A percentile compares a stretch with the other conserved stretches of the same genome.
Evolutionary conservation across 106 monocot genomes (phyloP).

Genomic region (Apostasia ramifera): DNA sequence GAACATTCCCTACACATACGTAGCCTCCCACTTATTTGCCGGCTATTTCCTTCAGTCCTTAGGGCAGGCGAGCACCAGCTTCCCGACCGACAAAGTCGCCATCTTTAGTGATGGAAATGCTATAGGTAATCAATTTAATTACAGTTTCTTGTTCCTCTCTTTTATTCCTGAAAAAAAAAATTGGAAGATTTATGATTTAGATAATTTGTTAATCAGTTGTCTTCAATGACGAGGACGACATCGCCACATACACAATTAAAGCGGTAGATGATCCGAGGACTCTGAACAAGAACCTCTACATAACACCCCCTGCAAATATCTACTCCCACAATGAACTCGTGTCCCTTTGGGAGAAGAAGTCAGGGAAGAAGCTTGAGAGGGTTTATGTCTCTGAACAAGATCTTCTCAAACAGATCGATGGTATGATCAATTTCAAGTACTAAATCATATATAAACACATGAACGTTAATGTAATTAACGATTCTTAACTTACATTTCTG

Average conservation of each 20-base stretch:
- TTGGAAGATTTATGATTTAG: background rate
- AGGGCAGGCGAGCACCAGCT: conserved; percentile 13
- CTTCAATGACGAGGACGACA: conserved; percentile 47
- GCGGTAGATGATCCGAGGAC: conserved; percentile 62
- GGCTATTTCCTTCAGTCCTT: conserved; percentile 41
- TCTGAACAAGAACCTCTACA: conserved; percentile 60
- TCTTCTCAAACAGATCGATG: conserved; percentile 42
- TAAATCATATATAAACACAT: background rate
- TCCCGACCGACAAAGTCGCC: conserved; percentile 33
- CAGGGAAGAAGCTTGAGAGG: conserved; percentile 47
- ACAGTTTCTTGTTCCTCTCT: background rate
- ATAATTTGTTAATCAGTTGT: conserved; percentile 3
- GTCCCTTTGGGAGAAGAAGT: conserved; percentile 59
- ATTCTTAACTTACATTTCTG: background rate
- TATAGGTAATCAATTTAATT: conserved; percentile 26
- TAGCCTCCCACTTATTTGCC: conserved; percentile 42
- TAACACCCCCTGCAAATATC: conserved; percentile 43
- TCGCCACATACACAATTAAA: conserved; percentile 48
- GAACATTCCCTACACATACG: conserved; percentile 41
- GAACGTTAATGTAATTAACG: background rate
- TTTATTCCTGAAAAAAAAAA: background rate
- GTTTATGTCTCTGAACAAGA: conserved; percentile 54
- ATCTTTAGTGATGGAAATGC: conserved; percentile 62
- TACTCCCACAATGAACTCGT: conserved; percentile 59
- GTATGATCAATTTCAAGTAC: conserved; percentile 6